A percentile compares a stretch with the other conserved stretches of the same genome.
phyloP scores from a whole-genome alignment of 345 rosid genomes.

The Populus euphratica region DNA sequence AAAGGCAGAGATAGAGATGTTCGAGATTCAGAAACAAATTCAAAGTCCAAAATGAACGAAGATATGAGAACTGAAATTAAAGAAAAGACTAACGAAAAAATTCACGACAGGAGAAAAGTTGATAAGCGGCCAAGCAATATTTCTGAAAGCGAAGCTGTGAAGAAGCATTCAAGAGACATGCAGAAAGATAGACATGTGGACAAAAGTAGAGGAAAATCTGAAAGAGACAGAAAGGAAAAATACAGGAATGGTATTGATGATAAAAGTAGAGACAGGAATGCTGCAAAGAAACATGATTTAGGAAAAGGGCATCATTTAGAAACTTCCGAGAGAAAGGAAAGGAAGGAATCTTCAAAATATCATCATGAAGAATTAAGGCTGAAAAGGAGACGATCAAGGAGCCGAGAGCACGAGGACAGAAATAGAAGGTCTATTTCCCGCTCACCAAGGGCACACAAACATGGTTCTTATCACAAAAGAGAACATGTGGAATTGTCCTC shows the following conservation, averaged over 20 bases:
- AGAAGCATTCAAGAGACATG: conserved; percentile 45
- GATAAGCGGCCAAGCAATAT: conserved; percentile 27
- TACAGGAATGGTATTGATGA: conserved; percentile 42
- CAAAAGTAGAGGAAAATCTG: conserved; percentile 37
- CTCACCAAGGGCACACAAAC: conserved; percentile 49
- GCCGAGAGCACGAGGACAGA: conserved; percentile 52
- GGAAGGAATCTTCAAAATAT: conserved; percentile 50
- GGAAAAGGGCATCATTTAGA: conserved; percentile 42
- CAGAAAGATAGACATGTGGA: conserved; percentile 38
- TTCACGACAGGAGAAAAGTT: conserved; percentile 32
- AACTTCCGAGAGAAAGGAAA: conserved; percentile 44
- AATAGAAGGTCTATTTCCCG: conserved; percentile 52
- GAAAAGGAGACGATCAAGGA: conserved; percentile 70
- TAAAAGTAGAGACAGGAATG: conserved; percentile 35
- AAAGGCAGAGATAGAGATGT: conserved; percentile 21
- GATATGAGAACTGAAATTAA: conserved; percentile 29
- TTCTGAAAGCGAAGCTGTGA: conserved; percentile 36
- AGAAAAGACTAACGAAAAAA: conserved; percentile 31
- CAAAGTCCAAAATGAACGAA: conserved; percentile 39
- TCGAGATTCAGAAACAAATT: conserved; percentile 34
- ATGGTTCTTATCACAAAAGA: conserved; percentile 38
- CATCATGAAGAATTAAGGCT: conserved; percentile 41
- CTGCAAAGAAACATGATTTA: conserved; percentile 42
- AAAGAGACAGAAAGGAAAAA: conserved; percentile 49
- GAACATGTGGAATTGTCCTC: conserved; percentile 41